Evolutionary conservation across 148 eudicot species (phyloP).

Genomic region (Dysphania ambrosioides): DNA sequence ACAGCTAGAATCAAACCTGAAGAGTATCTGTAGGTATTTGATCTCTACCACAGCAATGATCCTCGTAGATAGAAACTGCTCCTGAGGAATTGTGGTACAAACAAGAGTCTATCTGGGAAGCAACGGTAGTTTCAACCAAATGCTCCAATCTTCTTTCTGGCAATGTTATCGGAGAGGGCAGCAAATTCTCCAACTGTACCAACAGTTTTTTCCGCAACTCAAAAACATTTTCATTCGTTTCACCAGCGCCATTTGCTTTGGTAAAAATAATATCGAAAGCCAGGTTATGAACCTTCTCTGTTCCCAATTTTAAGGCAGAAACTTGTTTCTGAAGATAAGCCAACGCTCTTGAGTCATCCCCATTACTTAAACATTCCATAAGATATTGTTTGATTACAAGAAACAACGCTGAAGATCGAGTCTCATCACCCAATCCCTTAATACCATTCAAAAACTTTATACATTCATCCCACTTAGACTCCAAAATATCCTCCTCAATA

Average conservation of each 20-base stretch:
- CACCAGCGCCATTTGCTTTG: slow-evolving; percentile 38
- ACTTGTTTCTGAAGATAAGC: slow-evolving; percentile 52
- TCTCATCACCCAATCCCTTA: slow-evolving; percentile 54
- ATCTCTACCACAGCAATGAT: slow-evolving; percentile 66
- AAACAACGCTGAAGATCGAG: slow-evolving; percentile 57
- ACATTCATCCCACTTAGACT: slow-evolving; percentile 68
- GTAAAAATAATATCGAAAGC: slow-evolving; percentile 49
- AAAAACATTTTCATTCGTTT: slow-evolving; percentile 27
- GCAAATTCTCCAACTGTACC: slow-evolving; percentile 53
- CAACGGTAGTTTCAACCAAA: slow-evolving; percentile 64
- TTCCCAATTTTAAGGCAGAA: slow-evolving; percentile 44
- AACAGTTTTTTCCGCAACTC: slow-evolving; percentile 46
- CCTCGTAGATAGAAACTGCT: slow-evolving; percentile 56
- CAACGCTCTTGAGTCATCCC: slow-evolving; percentile 58
- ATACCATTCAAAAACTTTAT: slow-evolving; percentile 38
- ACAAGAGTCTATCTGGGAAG: slow-evolving; percentile 65
- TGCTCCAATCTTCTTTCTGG: slow-evolving; percentile 84
- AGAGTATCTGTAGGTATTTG: slow-evolving; percentile 74
- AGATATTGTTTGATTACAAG: slow-evolving; percentile 54
- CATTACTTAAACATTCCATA: slow-evolving; percentile 52
- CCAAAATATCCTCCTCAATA: slow-evolving; percentile 50
- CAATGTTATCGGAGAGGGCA: slow-evolving; percentile 67
- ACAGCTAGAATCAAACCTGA: slow-evolving; percentile 53
- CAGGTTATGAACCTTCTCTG: slow-evolving; percentile 62
- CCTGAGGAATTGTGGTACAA: slow-evolving; percentile 60